Conservation (phyloP, 148 eudicot genomes). For the Rhododendron griersonianum region DNA sequence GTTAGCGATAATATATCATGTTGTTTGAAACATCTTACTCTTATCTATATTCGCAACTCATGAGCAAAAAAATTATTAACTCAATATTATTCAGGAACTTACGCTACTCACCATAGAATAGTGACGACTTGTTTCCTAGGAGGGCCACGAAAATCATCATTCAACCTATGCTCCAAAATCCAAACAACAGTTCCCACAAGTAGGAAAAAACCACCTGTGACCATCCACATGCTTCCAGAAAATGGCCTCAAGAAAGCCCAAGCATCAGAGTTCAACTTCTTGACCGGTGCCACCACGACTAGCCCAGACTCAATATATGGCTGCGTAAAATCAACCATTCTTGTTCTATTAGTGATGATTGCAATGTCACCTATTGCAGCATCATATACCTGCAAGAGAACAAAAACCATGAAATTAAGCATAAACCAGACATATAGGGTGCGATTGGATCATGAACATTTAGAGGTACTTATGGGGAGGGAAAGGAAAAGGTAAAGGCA, state of each 20-base stretch:
- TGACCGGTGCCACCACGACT: conserved; percentile 63
- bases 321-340: conserved; percentile 58
- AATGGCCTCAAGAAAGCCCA: conserved; percentile 72
- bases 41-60: too few relatives aligned
- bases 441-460: too few relatives aligned
- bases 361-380: conserved; percentile 75
- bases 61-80: too few relatives aligned
- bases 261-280: conserved; percentile 29
- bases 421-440: conserved; percentile 21
- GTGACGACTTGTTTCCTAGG: conserved; percentile 36
- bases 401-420: background rate
- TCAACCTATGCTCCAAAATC: conserved; percentile 61
- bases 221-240: conserved; percentile 46
- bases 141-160: conserved; percentile 75
- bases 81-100: too few relatives aligned
- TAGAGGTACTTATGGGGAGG: background rate
- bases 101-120: too few relatives aligned
- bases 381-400: background rate
- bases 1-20: too few relatives aligned
- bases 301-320: conserved; percentile 69
- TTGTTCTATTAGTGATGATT: conserved; percentile 49
- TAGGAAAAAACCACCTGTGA: conserved; percentile 41
- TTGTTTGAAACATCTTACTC: too few relatives aligned
- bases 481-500: background rate
- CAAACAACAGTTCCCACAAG: conserved; percentile 49